Base-by-base conservation (phyloP, 441 rosid species). In the Lepidium campestre region DNA sequence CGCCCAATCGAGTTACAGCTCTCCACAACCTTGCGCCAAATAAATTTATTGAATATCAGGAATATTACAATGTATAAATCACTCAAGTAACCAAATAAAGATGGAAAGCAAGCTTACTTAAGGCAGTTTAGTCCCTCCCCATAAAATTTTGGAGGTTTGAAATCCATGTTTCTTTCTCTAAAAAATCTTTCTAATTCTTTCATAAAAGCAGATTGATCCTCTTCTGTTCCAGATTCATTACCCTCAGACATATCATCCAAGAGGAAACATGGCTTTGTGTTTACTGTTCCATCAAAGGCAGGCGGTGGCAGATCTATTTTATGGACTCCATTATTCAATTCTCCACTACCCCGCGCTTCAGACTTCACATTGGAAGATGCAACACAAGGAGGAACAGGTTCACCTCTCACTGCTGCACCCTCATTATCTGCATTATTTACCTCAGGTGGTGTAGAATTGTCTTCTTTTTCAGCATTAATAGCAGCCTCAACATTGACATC, bases 111-210 rank as follows among this genome's bases (percentile, higher is more conserved):
- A 68, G 76, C 85, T 78, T 78, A 87, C 93, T 87, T 85, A 15
- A 87, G 87, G 75, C 87, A 87, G 77, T 87, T 87, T 64, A 87
- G 75, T 20, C 80, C 86, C 66, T 83, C 88, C 60, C 93, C 88
- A 57, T 85, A 85, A 77, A 87, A 87, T 70, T 83, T 87, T 41
- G 90, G 93, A 69, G 93, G 88, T 66, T 80, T 87, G 75, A 87
- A 87, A 31, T 85, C 93, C 85, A 83, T 71, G 67, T 70, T 70
- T 74, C 77, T 83, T 66, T 83, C 88, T 73, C 67, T 82, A 70
- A 85, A 85, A 67, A 83, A 87, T 17, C 42, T 70, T 53, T 80
- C 81, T 41, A 87, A 72, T 62, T 82, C 88, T 82, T 80, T 79
- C 86, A 81, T 79, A 79, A 87, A 87, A 46, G 74, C 78, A 39